A percentile compares a stretch with the other conserved stretches of the same genome.
Conservation (phyloP, 2,329 filamentous ascomycete species). For the Cercospora sp. region DNA sequence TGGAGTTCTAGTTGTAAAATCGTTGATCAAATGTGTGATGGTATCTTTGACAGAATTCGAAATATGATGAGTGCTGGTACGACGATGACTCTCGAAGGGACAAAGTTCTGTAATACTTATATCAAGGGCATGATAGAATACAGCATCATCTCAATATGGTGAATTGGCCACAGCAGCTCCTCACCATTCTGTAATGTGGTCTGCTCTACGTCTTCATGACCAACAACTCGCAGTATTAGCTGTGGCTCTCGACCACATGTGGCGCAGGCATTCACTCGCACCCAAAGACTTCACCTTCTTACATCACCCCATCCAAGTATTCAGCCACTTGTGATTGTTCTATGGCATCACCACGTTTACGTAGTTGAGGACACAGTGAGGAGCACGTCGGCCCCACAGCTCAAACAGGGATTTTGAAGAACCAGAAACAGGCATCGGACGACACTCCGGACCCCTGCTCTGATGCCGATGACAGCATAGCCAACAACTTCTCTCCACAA, state of each 20-base stretch:
- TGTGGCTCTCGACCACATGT: background rate
- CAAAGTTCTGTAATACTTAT: background rate
- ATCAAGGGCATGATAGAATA: background rate
- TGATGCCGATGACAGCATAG: background rate
- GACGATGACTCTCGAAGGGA: background rate
- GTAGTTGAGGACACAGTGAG: background rate
- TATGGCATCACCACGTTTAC: background rate
- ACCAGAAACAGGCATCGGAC: background rate
- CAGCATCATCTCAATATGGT: background rate
- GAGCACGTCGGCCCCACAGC: background rate
- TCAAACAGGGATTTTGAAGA: slow-evolving; percentile 1
- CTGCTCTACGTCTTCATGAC: background rate
- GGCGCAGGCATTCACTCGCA: background rate
- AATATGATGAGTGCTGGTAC: background rate
- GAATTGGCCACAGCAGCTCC: background rate
- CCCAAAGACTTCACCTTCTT: background rate
- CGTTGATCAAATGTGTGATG: background rate
- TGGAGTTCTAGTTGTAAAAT: background rate
- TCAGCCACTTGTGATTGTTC: background rate
- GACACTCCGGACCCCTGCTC: background rate
- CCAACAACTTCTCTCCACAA: background rate
- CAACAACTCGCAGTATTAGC: background rate
- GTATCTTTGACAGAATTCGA: background rate
- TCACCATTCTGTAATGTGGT: background rate
- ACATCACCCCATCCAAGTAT: background rate